These are phyloP conservation scores for Hibiscus syriacus DNA, from an alignment of 345 rosid species.

Conservation along the genomic window DNA sequence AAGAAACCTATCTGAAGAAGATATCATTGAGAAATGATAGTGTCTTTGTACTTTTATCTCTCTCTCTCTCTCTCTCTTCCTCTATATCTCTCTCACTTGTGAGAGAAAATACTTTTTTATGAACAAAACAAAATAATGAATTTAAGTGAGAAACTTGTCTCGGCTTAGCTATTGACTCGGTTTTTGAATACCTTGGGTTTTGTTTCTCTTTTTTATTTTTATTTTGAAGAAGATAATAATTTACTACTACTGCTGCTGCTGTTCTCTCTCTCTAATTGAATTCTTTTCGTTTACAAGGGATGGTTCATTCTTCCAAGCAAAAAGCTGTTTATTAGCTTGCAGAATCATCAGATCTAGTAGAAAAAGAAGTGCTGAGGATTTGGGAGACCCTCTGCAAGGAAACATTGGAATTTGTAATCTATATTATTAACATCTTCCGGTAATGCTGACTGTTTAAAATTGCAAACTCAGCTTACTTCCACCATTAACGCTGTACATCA, in stretches of 20 bases:
- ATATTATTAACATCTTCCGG: slow-evolving; percentile 20
- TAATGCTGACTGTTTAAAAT: slow-evolving; percentile 23
- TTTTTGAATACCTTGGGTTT: slow-evolving; percentile 31
- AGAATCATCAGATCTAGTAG: slow-evolving; percentile 78
- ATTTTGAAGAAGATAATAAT: slow-evolving; percentile 28
- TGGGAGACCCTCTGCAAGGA: slow-evolving; percentile 38
- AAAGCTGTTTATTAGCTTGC: slow-evolving; percentile 52
- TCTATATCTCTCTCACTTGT: background rate
- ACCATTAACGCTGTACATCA: slow-evolving; percentile 12
- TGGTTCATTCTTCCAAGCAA: slow-evolving; percentile 69
- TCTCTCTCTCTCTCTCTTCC: background rate
- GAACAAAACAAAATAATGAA: slow-evolving; percentile 12
- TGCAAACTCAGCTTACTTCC: slow-evolving; percentile 18
- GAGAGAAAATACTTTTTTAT: slow-evolving; percentile 11
- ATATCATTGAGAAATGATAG: slow-evolving; percentile 72
- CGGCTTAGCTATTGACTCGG: slow-evolving; percentile 30
- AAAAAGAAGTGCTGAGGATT: slow-evolving; percentile 36
- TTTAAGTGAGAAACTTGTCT: slow-evolving; percentile 29
- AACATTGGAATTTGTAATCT: slow-evolving; percentile 45
- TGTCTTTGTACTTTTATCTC: slow-evolving; percentile 36
- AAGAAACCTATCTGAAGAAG: slow-evolving; percentile 24
- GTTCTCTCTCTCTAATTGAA: slow-evolving; percentile 27
- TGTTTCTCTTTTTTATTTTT: slow-evolving; percentile 26
- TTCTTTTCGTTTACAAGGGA: slow-evolving; percentile 30
- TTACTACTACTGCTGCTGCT: background rate